phyloP scores from a whole-genome alignment of 164 flowering plant genomes.

The Magnolia changhungtana region DNA sequence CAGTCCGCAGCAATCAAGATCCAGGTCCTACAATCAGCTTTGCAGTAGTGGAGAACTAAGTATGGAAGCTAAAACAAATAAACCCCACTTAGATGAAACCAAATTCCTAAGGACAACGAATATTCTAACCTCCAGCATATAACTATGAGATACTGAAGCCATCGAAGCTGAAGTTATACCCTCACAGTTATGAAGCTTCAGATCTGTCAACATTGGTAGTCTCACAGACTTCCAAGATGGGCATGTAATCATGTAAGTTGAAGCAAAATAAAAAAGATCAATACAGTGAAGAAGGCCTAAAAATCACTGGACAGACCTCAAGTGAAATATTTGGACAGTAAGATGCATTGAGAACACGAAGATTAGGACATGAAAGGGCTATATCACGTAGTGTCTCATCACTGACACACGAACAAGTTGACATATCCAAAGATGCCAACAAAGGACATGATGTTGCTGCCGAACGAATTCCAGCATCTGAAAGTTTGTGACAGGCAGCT shows the following conservation, averaged over 20 bases:
- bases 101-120: neutral
- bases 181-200: conserved; percentile 88
- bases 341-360: conserved; percentile 78
- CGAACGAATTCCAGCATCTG: conserved; percentile 88
- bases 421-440: conserved; percentile 77
- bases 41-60: neutral
- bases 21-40: conserved; percentile 59
- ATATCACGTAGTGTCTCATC: conserved; percentile 93
- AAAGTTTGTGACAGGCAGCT: conserved; percentile 89
- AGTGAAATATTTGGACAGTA: conserved; percentile 95
- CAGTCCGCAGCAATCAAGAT: conserved; percentile 81
- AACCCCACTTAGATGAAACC: neutral
- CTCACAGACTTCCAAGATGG: conserved; percentile 57
- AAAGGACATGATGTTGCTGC: conserved; percentile 74
- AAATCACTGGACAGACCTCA: conserved; percentile 50
- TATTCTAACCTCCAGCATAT: conserved; percentile 65
- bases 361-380: conserved; percentile 51
- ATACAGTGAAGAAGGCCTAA: neutral
- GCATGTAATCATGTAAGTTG: conserved; percentile 2
- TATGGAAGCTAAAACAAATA: neutral
- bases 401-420: conserved; percentile 85
- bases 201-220: conserved; percentile 71
- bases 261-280: conserved; percentile 3
- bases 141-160: conserved; percentile 63
- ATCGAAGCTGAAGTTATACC: conserved; percentile 95